phyloP scores from a whole-genome alignment of 768 basidiomycete genomes.

The Rhizopogon roseolus region DNA sequence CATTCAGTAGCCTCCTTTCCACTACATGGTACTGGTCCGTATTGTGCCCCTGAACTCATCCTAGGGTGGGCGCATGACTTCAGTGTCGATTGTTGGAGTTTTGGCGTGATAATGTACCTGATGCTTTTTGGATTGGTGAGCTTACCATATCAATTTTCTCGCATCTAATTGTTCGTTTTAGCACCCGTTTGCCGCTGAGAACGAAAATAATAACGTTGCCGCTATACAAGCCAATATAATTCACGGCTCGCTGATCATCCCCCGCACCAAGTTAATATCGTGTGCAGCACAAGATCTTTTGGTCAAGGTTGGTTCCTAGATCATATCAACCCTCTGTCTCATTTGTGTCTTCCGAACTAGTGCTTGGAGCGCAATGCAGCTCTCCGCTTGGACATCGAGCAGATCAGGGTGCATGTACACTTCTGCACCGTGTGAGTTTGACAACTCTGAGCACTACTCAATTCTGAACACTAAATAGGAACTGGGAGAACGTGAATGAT shows the following conservation, averaged over 20 bases:
- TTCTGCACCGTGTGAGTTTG: constrained; percentile 44
- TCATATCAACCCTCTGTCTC: neutral
- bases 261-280: constrained; percentile 17
- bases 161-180: constrained; percentile 13
- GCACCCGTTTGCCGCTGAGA: constrained; percentile 35
- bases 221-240: constrained; percentile 31
- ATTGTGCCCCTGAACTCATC: constrained; percentile 49
- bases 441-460: neutral
- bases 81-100: constrained; percentile 56
- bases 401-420: constrained; percentile 44
- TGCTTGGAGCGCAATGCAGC: constrained; percentile 55
- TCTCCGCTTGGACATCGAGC: constrained; percentile 35
- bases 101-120: constrained; percentile 48
- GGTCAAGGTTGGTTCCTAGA: constrained; percentile 30
- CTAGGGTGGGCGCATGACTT: constrained; percentile 51
- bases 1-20: neutral
- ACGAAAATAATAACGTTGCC: constrained; percentile 14
- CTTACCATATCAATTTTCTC: neutral
- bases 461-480: constrained; percentile 18
- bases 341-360: constrained; percentile 23
- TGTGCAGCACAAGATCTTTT: constrained; percentile 39
- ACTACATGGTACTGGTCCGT: constrained; percentile 14
- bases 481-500: constrained; percentile 34
- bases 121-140: constrained; percentile 45
- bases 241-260: constrained; percentile 23